Conservation (phyloP, 257 asterid species). For the Oldenlandia corymbosa region DNA sequence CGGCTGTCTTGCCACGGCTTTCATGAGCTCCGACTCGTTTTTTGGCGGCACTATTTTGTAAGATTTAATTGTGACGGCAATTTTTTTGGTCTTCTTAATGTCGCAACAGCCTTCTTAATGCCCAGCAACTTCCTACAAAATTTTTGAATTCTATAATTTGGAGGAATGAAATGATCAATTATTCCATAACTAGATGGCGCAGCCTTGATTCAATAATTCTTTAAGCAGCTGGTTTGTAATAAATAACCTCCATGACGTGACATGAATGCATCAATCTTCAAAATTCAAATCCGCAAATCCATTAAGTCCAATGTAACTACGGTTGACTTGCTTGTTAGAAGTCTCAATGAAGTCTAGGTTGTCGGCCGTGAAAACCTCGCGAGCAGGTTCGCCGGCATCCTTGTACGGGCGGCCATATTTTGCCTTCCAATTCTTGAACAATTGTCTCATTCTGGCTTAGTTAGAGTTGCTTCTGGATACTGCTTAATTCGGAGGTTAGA, state of each 20-base stretch:
- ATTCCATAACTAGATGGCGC: not conserved
- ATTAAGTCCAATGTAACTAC: not conserved
- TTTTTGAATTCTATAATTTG: too few relatives aligned
- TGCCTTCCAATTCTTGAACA: slow-evolving; percentile 11
- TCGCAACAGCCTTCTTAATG: slow-evolving; percentile 25
- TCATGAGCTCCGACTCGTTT: slow-evolving; percentile 23
- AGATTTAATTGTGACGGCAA: slow-evolving; percentile 25
- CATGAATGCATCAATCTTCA: slow-evolving; percentile 8
- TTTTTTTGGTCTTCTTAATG: slow-evolving; percentile 11
- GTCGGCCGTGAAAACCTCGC: too few relatives aligned
- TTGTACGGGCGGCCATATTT: slow-evolving; percentile 1
- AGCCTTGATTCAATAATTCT: not conserved
- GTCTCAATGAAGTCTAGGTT: slow-evolving; percentile 12
- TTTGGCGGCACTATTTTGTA: slow-evolving; percentile 27
- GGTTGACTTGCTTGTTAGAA: not conserved
- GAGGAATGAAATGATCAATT: too few relatives aligned
- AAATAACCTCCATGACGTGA: slow-evolving; percentile 5
- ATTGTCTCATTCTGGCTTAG: not conserved
- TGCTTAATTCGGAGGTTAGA: slow-evolving; percentile 1
- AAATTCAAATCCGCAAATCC: slow-evolving; percentile 14
- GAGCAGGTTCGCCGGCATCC: slow-evolving; percentile 4
- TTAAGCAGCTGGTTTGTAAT: not conserved
- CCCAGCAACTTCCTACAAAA: slow-evolving; percentile 23
- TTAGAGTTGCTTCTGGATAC: slow-evolving; percentile 6
- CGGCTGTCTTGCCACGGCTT: slow-evolving; percentile 37